Base-by-base conservation (phyloP, 805 yeast species). In the Pichia insulana region DNA sequence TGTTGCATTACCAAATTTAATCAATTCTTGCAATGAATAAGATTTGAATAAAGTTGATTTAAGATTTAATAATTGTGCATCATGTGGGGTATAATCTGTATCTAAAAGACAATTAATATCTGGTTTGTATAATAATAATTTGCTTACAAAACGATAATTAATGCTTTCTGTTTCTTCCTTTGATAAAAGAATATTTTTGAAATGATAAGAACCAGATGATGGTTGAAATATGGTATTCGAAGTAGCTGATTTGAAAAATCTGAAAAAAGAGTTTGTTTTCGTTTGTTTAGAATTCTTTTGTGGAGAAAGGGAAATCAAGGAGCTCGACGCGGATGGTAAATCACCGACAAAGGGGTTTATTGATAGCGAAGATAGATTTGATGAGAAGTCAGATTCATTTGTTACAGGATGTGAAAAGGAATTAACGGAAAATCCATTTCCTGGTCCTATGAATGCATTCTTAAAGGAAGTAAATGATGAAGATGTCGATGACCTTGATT, bases 1-100 rank as follows among this genome's bases (percentile, higher is more conserved):
- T 3, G 56, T 34, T 5, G 65, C 67, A 36, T 53, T 58, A 11
- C 67, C 67, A 42, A 55, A 59, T 31, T 48, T 48, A 4, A 53
- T 36, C 12, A 62, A 39, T 30, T 62, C 61, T 44, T 62, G 65
- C 31, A 62, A 40, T 6, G 65, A 59, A 31, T 46, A 55, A 3
- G 58, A 41, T 37, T 43, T 40, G 4, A 50, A 28, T 7, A 37
- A 15, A 10, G 28, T 15, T 17, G 47, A 43, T 31, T 40, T 30
- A 4, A 34, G 34, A 17, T 34, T 35, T 6, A 34, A 28, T 31
- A 30, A 20, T 30, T 35, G 42, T 4, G 49, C 43, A 10, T 46
- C 46, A 13, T 41, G 26, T 11, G 47, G 39, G 3, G 41, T 22
- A 31, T 40, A 40, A 15, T 39, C 37, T 2, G 41, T 30, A 28